Conservation (phyloP, 495 filamentous ascomycete species). For the Xylaria grammica region DNA sequence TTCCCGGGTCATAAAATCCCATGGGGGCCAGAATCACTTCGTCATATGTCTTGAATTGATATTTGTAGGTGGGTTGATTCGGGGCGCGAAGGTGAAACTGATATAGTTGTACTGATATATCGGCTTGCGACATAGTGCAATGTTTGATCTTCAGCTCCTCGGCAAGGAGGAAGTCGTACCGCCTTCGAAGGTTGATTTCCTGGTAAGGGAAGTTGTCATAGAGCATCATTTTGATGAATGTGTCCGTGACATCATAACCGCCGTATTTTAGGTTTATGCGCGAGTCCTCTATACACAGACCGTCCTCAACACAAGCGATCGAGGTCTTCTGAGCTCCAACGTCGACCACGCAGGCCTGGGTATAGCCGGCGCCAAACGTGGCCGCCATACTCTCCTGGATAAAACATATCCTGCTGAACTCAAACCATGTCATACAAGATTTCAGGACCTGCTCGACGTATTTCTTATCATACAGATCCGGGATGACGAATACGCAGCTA, state of each 20-base stretch:
- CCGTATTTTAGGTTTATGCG: constrained; percentile 91
- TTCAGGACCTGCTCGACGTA: constrained; percentile 86
- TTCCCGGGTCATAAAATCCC: constrained; percentile 83
- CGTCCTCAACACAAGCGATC: constrained; percentile 96
- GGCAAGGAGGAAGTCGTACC: constrained; percentile 91
- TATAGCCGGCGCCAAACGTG: constrained; percentile 94
- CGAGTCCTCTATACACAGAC: constrained; percentile 91
- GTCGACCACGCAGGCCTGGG: constrained; percentile 91
- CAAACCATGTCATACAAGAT: constrained; percentile 83
- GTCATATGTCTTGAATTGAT: constrained; percentile 93
- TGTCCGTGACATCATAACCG: constrained; percentile 89
- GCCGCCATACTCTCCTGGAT: constrained; percentile 95
- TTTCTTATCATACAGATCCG: constrained; percentile 91
- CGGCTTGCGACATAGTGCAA: constrained; percentile 83
- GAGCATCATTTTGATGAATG: constrained; percentile 96
- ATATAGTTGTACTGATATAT: constrained; percentile 78
- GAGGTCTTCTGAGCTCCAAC: constrained; percentile 98
- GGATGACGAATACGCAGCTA: constrained; percentile 92
- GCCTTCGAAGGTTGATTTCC: constrained; percentile 86
- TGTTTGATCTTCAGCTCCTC: constrained; percentile 93
- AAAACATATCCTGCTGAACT: constrained; percentile 85
- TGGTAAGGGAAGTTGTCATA: constrained; percentile 91
- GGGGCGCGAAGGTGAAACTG: constrained; percentile 89
- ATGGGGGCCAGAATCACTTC: constrained; percentile 89
- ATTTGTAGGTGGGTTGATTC: constrained; percentile 87